Evolutionary conservation across 768 basidiomycete species (phyloP), one percentile per base, ranked within the genome.

Genomic region (Phlebiopsis flavidoalba): DNA sequence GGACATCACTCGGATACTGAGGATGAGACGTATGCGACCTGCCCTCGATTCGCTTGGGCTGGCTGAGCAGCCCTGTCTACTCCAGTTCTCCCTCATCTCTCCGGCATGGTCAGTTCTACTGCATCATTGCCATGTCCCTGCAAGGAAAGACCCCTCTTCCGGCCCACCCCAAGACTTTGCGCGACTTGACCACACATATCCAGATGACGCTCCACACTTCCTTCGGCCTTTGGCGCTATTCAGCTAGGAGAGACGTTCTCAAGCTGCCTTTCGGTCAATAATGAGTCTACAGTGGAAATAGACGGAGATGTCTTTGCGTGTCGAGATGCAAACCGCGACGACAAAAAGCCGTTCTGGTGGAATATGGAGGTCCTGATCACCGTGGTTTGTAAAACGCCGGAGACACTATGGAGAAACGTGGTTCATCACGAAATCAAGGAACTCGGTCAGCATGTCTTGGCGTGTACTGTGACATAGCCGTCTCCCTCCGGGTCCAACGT

Each of bases 381-480:
- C 73, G 69, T n/a, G n/a, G n/a, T 22, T 74, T 96, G 53, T 57
- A 71, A 0, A n/a, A n/a, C n/a, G 77, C 80, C 1, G 83, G 85
- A 22, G 83, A 86, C 67, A 83, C 83, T 0, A 67, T 91, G 35
- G 88, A 92, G 69, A 75, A n/a, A 79, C 47, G 75, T 90, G 15
- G 87, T 93, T 1, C 79, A 85, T 62, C 90, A 93, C 67, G 95
- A 98, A 75, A 91, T 97, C 65, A 97, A 97, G 73, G 95, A 98
- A 69, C 79, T 96, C 19, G 94, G 93, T 0, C 86, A 93, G 69
- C 94, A 96, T 71, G 91, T 95, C 11, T 76, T 98, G 43, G 91
- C 86, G 1, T 94, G 93, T 68, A 86, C 86, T 6, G 90, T 96
- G 26, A 82, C 83, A 22, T 97, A 96, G n/a, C 77, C 86, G 83